These are phyloP conservation scores for Jatropha multifida DNA, from an alignment of 441 rosid genomes.

Conservation along the genomic window DNA sequence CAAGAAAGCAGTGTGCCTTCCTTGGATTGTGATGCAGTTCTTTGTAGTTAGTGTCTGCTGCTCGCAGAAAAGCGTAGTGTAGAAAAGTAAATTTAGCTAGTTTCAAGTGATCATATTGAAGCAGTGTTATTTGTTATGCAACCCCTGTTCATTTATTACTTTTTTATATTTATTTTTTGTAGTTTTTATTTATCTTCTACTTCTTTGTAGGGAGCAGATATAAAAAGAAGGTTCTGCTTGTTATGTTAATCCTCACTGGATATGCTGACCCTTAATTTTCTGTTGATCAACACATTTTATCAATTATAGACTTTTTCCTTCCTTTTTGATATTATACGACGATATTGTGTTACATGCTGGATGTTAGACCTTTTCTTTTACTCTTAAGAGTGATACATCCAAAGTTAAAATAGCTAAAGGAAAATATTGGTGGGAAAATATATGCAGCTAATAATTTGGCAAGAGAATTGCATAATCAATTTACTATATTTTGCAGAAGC, in stretches of 20 bases:
- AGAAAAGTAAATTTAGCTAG: constrained; percentile 35
- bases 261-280: constrained; percentile 26
- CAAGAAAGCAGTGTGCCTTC: constrained; percentile 78
- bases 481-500: neutral
- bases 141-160: constrained; percentile 38
- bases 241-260: constrained; percentile 25
- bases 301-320: neutral
- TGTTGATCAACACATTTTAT: constrained; percentile 5
- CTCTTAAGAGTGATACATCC: too few relatives aligned
- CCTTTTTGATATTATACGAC: neutral
- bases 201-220: constrained; percentile 31
- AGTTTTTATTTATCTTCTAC: constrained; percentile 18
- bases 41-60: constrained; percentile 30
- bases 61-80: constrained; percentile 45
- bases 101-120: constrained; percentile 28
- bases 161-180: constrained; percentile 16
- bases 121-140: constrained; percentile 23
- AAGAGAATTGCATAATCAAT: neutral
- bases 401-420: too few relatives aligned
- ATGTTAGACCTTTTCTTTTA: too few relatives aligned
- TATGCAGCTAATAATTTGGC: too few relatives aligned
- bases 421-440: too few relatives aligned
- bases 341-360: neutral
- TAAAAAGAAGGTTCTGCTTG: constrained; percentile 23
- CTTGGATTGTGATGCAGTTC: constrained; percentile 52